Conservation (phyloP, 139 green algal species). For the Coelastrella sp. region DNA sequence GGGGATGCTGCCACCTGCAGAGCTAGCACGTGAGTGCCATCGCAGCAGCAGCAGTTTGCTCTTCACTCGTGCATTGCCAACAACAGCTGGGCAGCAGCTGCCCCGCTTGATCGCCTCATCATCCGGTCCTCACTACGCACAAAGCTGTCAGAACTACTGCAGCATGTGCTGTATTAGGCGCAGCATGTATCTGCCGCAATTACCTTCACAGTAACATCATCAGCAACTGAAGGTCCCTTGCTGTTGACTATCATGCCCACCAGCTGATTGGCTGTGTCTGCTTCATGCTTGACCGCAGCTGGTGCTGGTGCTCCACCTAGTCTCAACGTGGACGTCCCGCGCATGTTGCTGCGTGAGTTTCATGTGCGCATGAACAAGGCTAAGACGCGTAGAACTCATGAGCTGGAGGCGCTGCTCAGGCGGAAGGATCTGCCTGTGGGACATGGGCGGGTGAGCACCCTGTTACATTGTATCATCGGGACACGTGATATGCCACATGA, state of each 20-base stretch:
- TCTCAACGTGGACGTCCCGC: slow-evolving; percentile 37
- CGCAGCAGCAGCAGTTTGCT: too few species aligned
- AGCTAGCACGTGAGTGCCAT: not conserved
- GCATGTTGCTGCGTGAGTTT: slow-evolving; percentile 43
- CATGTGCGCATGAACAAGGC: not conserved
- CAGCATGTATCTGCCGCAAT: too few species aligned
- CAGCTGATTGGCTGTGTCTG: not conserved
- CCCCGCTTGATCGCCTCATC: too few species aligned
- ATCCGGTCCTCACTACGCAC: too few species aligned
- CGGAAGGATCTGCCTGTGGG: slow-evolving; percentile 25
- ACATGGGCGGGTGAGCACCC: slow-evolving; percentile 10
- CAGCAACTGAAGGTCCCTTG: too few species aligned
- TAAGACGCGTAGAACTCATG: not conserved
- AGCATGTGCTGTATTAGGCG: too few species aligned
- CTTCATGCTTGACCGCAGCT: not conserved
- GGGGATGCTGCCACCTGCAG: slow-evolving; percentile 7
- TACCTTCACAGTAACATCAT: too few species aligned
- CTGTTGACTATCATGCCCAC: too few species aligned
- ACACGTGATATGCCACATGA: too few species aligned
- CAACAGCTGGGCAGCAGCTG: too few species aligned
- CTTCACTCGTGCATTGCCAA: too few species aligned
- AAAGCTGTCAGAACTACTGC: too few species aligned
- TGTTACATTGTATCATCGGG: not conserved
- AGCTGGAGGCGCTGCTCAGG: slow-evolving; percentile 26
- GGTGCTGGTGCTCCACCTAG: slow-evolving; percentile 18